These are phyloP conservation scores for Megacollybia marginata DNA, from an alignment of 768 basidiomycete species.

Conservation along the genomic window DNA sequence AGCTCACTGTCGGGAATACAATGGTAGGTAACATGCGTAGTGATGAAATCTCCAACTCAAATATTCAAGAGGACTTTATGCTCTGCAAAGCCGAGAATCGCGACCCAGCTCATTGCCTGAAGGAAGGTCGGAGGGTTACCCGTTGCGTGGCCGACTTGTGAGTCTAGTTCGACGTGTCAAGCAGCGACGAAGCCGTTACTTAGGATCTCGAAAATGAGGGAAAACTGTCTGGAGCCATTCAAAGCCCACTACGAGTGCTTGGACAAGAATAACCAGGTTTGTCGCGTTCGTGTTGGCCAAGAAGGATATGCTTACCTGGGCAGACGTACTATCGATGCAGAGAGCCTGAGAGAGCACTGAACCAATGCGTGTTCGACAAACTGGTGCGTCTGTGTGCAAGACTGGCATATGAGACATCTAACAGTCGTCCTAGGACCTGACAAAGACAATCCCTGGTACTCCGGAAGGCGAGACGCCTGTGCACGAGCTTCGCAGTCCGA, in stretches of 20 bases:
- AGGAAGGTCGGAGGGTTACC: constrained; percentile 93
- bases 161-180: constrained; percentile 16
- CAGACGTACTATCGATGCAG: constrained; percentile 90
- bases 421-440: constrained; percentile 59
- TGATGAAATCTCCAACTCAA: background rate
- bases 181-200: background rate
- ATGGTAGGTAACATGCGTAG: constrained; percentile 51
- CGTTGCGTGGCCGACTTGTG: constrained; percentile 92
- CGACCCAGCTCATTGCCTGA: constrained; percentile 88
- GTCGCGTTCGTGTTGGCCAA: constrained; percentile 16
- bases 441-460: constrained; percentile 86
- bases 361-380: constrained; percentile 95
- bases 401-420: background rate
- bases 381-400: constrained; percentile 51
- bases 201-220: constrained; percentile 90
- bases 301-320: background rate
- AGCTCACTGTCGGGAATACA: constrained; percentile 91
- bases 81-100: constrained; percentile 92
- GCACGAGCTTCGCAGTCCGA: constrained; percentile 82
- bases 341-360: constrained; percentile 79
- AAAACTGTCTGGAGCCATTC: constrained; percentile 83
- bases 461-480: constrained; percentile 76
- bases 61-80: constrained; percentile 77
- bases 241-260: constrained; percentile 92
- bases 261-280: constrained; percentile 89